A percentile compares a stretch with the other conserved stretches of the same genome.
Evolutionary conservation across 2,329 filamentous ascomycete genomes (phyloP).

Genomic region (Talaromyces sp.): DNA sequence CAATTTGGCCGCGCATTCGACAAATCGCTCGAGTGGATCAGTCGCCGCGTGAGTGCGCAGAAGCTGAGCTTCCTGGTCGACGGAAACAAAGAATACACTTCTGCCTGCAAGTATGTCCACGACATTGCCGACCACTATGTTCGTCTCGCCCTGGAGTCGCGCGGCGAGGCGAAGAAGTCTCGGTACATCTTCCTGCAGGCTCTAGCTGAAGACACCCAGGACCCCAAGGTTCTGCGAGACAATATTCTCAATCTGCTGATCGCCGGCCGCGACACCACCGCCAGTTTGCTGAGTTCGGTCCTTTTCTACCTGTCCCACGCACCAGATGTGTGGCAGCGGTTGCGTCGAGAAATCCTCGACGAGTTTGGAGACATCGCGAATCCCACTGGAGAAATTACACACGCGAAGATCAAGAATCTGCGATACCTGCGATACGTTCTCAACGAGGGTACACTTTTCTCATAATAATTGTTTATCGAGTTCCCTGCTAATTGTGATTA

Average conservation of each 20-base stretch:
- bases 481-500: not conserved
- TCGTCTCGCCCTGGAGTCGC: conserved; percentile 60
- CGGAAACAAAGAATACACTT: conserved; percentile 8
- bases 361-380: not conserved
- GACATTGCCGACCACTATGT: conserved; percentile 52
- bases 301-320: conserved; percentile 32
- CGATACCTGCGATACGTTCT: conserved; percentile 12
- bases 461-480: no score
- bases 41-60: conserved; percentile 4
- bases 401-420: conserved; percentile 17
- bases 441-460: conserved; percentile 8
- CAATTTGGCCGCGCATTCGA: conserved; percentile 9
- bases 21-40: conserved; percentile 6
- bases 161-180: conserved; percentile 55
- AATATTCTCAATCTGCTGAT: conserved; percentile 49
- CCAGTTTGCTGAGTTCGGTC: conserved; percentile 39
- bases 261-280: conserved; percentile 52
- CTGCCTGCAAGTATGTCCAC: conserved; percentile 7
- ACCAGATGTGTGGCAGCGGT: conserved; percentile 19
- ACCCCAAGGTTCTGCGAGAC: conserved; percentile 43
- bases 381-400: conserved; percentile 23
- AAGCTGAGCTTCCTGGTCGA: conserved; percentile 7
- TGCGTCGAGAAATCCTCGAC: conserved; percentile 21
- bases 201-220: conserved; percentile 41
- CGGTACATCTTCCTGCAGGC: conserved; percentile 48